Evolutionary conservation across 2,329 filamentous ascomycete species (phyloP).

Genomic region (Aspergillus calidoustus): DNA sequence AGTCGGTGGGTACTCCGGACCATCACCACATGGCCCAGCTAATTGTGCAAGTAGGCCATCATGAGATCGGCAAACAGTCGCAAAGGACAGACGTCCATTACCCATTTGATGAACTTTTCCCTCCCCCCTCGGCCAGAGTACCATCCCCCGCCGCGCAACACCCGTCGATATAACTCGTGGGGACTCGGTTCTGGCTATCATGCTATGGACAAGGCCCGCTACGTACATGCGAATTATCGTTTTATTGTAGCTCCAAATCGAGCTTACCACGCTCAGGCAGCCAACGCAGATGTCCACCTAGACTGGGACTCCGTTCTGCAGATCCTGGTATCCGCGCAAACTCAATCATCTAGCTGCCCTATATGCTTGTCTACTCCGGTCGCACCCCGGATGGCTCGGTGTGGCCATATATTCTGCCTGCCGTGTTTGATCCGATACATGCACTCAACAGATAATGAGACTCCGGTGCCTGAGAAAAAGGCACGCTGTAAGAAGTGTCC

Average conservation of each 20-base stretch:
- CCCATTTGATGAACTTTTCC: conserved; percentile 91
- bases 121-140: conserved; percentile 72
- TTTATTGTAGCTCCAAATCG: conserved; percentile 88
- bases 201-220: conserved; percentile 86
- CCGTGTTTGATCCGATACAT: conserved; percentile 94
- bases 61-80: conserved; percentile 70
- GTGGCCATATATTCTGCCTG: conserved; percentile 95
- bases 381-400: conserved; percentile 94
- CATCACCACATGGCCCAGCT: conserved; percentile 20
- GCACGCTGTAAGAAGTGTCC: conserved; percentile 92
- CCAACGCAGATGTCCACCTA: conserved; percentile 84
- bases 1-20: conserved; percentile 63
- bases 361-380: conserved; percentile 94
- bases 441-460: conserved; percentile 80
- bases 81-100: conserved; percentile 95
- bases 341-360: conserved; percentile 85
- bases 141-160: conserved; percentile 61
- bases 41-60: conserved; percentile 52
- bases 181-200: conserved; percentile 88
- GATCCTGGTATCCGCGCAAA: conserved; percentile 86
- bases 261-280: conserved; percentile 78
- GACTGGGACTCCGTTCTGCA: conserved; percentile 92
- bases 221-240: conserved; percentile 94
- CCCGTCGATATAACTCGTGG: conserved; percentile 77
- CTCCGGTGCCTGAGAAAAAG: conserved; percentile 66